These are phyloP conservation scores for Lasiodiplodia theobromae DNA, from an alignment of 2,329 filamentous ascomycete genomes.

Conservation along the genomic window DNA sequence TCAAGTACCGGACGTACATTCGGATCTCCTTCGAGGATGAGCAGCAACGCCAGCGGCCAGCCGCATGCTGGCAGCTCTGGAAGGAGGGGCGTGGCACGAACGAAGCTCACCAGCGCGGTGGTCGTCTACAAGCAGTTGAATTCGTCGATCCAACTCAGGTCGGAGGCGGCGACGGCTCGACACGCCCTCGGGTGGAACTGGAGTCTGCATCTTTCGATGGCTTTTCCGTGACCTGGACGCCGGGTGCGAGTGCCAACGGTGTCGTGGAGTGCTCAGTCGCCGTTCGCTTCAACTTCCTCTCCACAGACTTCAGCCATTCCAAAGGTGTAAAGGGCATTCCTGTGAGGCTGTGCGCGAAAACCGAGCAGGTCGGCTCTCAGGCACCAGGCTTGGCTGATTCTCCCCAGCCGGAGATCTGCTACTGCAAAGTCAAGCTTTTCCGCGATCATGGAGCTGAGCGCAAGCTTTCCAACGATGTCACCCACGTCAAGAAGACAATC, in stretches of 20 bases:
- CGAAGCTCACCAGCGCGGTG: slow-evolving; percentile 91
- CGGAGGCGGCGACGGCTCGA: slow-evolving; percentile 58
- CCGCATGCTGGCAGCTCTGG: slow-evolving; percentile 88
- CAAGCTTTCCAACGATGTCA: slow-evolving; percentile 92
- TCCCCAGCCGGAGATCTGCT: slow-evolving; percentile 74
- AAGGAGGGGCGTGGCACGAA: slow-evolving; percentile 96
- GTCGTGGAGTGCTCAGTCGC: slow-evolving; percentile 81
- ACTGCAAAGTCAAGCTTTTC: slow-evolving; percentile 97
- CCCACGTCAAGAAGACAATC: slow-evolving; percentile 94
- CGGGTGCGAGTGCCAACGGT: slow-evolving; percentile 66
- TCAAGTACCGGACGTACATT: slow-evolving; percentile 86
- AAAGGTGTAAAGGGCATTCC: slow-evolving; percentile 99
- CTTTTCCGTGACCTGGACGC: slow-evolving; percentile 89
- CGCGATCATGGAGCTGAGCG: slow-evolving; percentile 94
- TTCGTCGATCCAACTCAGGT: slow-evolving; percentile 75
- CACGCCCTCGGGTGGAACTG: slow-evolving; percentile 56
- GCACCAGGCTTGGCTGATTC: slow-evolving; percentile 54
- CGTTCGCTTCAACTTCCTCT: slow-evolving; percentile 97
- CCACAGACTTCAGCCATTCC: slow-evolving; percentile 97
- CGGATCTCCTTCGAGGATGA: slow-evolving; percentile 98
- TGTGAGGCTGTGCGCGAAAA: slow-evolving; percentile 91
- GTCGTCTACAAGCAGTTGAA: slow-evolving; percentile 92
- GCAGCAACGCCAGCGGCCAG: slow-evolving; percentile 83
- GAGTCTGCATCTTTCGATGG: slow-evolving; percentile 83
- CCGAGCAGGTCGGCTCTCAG: slow-evolving; percentile 64